Base-by-base conservation (phyloP, 164 flowering plant species). In the Nymphaea thermarum region DNA sequence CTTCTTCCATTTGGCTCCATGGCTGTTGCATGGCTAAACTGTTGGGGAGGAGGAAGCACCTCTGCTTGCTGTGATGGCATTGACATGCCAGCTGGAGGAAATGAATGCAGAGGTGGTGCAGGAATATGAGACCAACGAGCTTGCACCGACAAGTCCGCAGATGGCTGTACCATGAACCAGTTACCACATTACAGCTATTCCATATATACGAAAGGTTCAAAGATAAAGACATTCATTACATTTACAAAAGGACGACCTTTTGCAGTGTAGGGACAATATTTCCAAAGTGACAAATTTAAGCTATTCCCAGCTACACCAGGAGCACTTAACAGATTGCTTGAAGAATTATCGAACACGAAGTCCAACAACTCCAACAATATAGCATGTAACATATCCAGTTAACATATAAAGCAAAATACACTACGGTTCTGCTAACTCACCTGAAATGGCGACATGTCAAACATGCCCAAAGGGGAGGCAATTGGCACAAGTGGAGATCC, bases 401-500 rank as follows among this genome's bases (percentile, higher is more conserved):
- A 25, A 25, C 36, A 25, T 25, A 25, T 25, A 1, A 25, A 25
- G 36, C 36, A 1, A 25, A 25, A 25, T 25, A 25, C 36, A 1
- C 36, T 25, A 25, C 36, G 36, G 36, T 25, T 25, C 36, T 25
- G 36, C 36, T 25, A 25, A 25, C 36, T 25, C 36, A 94, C 99
- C 99, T 87, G 96, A 80, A 89, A 94, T 43, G 95, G 96, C 66
- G 96, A 85, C 68, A 82, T 86, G 71, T 90, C 97, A 74, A 86
- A 94, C 91, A 94, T 80, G 75, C 93, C 83, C 70, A 94, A 53
- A 64, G 97, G 91, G 42, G 97, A 81, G n/a, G 85, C 79, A 82
- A 91, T 78, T 5, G 93, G 95, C 77, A 89, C 51, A 4, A 89
- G 86, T 2, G 97, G 87, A 1, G 97, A 84, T 4, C 96, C 96